These are phyloP conservation scores for Citrullus amarus DNA, from an alignment of 306 rosid species.

Conservation along the genomic window DNA sequence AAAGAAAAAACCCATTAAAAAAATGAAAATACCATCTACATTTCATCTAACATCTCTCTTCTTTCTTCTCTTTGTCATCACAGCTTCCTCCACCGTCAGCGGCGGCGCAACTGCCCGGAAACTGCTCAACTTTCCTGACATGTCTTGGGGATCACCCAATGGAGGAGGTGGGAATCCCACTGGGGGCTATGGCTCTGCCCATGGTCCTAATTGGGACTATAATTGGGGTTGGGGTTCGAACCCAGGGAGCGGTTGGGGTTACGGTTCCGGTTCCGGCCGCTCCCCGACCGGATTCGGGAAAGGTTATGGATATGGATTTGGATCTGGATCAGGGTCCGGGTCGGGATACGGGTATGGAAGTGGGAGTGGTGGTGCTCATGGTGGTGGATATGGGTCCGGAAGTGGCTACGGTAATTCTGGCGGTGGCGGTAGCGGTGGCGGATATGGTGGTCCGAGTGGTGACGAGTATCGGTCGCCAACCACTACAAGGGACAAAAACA, in stretches of 20 bases:
- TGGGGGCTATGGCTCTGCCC: slow-evolving; percentile 54
- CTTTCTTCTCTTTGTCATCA: slow-evolving; percentile 24
- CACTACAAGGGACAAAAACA: slow-evolving; percentile 13
- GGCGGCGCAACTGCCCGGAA: slow-evolving; percentile 12
- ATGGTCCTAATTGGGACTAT: slow-evolving; percentile 64
- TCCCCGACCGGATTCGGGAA: slow-evolving; percentile 43
- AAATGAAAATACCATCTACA: background rate
- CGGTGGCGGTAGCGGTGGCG: slow-evolving; percentile 11
- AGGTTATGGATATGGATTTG: slow-evolving; percentile 59
- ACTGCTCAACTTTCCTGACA: slow-evolving; percentile 11
- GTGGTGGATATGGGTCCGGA: slow-evolving; percentile 49
- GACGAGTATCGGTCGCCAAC: slow-evolving; percentile 12
- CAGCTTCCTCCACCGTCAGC: slow-evolving; percentile 4
- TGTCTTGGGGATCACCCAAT: slow-evolving; percentile 17
- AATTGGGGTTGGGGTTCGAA: slow-evolving; percentile 80
- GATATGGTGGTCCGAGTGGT: slow-evolving; percentile 14
- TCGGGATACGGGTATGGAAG: slow-evolving; percentile 47
- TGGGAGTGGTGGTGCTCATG: slow-evolving; percentile 42
- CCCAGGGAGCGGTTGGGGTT: slow-evolving; percentile 68
- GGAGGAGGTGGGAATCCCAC: slow-evolving; percentile 24
- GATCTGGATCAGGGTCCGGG: slow-evolving; percentile 54
- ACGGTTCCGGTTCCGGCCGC: slow-evolving; percentile 64
- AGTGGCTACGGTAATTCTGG: slow-evolving; percentile 30
- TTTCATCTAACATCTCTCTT: background rate
- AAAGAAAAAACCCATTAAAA: background rate